These are phyloP conservation scores for Aethionema arabicum DNA, from an alignment of 345 rosid species.

Conservation along the genomic window DNA sequence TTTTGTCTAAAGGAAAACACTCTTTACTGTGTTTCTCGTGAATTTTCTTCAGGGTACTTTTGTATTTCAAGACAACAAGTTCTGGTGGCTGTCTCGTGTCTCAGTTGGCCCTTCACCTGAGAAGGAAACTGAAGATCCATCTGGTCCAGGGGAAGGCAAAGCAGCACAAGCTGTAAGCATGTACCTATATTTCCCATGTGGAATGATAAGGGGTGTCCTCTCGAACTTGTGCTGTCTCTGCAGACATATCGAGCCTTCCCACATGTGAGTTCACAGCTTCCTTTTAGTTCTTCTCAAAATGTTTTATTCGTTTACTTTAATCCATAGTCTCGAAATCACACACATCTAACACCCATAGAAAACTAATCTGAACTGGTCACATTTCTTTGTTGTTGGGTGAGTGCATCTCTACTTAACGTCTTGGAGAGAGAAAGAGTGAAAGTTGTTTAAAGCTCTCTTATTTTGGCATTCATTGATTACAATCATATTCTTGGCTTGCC, in stretches of 20 bases:
- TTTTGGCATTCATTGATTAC: too few species aligned
- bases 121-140: constrained; percentile 54
- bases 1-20: neutral
- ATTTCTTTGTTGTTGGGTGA: too few species aligned
- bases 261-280: constrained; percentile 60
- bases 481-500: too few species aligned
- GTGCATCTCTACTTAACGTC: too few species aligned
- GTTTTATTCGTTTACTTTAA: too few species aligned
- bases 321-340: too few species aligned
- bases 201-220: constrained; percentile 94
- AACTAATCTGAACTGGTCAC: too few species aligned
- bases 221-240: constrained; percentile 96
- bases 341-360: too few species aligned
- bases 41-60: constrained; percentile 75
- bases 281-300: neutral
- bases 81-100: constrained; percentile 85
- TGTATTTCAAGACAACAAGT: constrained; percentile 93
- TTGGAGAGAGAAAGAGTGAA: too few species aligned
- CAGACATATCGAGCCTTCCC: constrained; percentile 91
- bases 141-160: constrained; percentile 55
- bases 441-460: too few species aligned
- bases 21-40: neutral
- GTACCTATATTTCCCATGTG: constrained; percentile 93
- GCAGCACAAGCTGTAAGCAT: constrained; percentile 74
- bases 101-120: constrained; percentile 59